These are phyloP conservation scores for Allium fistulosum DNA, from an alignment of 106 monocot genomes.

Conservation along the genomic window DNA sequence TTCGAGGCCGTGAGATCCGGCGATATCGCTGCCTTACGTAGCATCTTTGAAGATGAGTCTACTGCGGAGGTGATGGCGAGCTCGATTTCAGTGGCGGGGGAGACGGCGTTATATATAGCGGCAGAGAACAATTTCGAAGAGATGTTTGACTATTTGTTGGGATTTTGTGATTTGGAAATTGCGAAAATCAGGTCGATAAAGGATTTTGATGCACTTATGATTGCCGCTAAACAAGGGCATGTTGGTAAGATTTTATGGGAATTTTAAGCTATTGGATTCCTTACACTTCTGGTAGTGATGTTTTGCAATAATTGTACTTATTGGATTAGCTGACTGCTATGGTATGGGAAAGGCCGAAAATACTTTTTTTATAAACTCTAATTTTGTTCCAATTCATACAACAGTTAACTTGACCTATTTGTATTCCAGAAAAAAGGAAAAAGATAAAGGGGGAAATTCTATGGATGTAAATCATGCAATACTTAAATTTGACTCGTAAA, in stretches of 20 bases:
- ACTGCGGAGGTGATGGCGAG: slow-evolving; percentile 10
- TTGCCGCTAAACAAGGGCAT: slow-evolving; percentile 86
- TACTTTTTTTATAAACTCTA: too few species aligned
- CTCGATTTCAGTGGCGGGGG: slow-evolving; percentile 55
- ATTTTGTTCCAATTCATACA: too few species aligned
- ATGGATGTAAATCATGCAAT: too few species aligned
- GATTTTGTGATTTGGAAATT: slow-evolving; percentile 45
- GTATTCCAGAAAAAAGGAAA: too few species aligned
- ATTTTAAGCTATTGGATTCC: background rate
- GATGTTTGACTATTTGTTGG: slow-evolving; percentile 42
- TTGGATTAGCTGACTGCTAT: too few species aligned
- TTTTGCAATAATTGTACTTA: background rate
- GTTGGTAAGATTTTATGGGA: slow-evolving; percentile 29
- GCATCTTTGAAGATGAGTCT: slow-evolving; percentile 24
- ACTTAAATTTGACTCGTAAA: too few species aligned
- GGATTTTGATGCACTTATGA: slow-evolving; percentile 73
- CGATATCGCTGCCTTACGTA: slow-evolving; percentile 37
- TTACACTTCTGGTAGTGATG: background rate
- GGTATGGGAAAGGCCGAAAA: too few species aligned
- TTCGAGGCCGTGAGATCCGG: slow-evolving; percentile 61
- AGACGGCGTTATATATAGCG: slow-evolving; percentile 83
- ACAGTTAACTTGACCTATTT: too few species aligned
- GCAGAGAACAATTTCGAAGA: slow-evolving; percentile 68
- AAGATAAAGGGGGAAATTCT: too few species aligned
- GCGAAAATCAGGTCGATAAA: slow-evolving; percentile 48